Evolutionary conservation across 306 rosid genomes (phyloP), one percentile per base, ranked within the genome.

Genomic region (Casuarina equisetifolia): DNA sequence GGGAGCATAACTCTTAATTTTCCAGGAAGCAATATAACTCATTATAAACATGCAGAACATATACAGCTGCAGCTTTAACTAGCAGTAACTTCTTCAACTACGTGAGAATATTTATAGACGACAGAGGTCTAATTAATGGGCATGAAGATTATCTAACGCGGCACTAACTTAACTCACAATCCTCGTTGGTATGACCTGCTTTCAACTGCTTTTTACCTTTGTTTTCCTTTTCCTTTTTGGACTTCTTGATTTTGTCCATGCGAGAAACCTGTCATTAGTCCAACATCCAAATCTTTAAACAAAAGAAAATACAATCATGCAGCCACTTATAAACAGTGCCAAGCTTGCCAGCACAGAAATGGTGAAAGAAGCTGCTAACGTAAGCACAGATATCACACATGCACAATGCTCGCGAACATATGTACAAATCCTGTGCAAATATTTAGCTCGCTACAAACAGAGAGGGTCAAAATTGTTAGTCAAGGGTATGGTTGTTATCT

Each of bases 261-360:
- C 81, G 84, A 58, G 96, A 86, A 40, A 87, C 89, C 98, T 95
- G 87, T 40, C 43, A 39, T 58, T 13, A 66, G 77, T 68, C 35
- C 74, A 64, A 49, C 53, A 51, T 68, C 80, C 43, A 75, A 76
- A 74, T 57, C 52, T 3, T n/a, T 12, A 42, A 12, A 35, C 43
- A 36, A 66, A 46, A 52, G 52, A 69, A 50, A 6, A 16, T 5
- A 17, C 52, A 39, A 17, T n/a, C 44, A 17, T 36, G 11, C 20
- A 1, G 32, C 32, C 32, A 25, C 32, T 25, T 25, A 25, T 25
- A 25, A 25, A 25, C 32, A 25, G 32, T 25, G 32, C 32, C 32
- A 25, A 25, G 32, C 32, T 25, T 25, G 32, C 32, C 32, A 25
- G 32, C 10, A n/a, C 63, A 7, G 63, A 57, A 35, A 20, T 57